Percentiles rank a stretch among this genome's conserved stretches.
Conservation (phyloP, 2,329 filamentous ascomycete species). For the Colletotrichum sp. region DNA sequence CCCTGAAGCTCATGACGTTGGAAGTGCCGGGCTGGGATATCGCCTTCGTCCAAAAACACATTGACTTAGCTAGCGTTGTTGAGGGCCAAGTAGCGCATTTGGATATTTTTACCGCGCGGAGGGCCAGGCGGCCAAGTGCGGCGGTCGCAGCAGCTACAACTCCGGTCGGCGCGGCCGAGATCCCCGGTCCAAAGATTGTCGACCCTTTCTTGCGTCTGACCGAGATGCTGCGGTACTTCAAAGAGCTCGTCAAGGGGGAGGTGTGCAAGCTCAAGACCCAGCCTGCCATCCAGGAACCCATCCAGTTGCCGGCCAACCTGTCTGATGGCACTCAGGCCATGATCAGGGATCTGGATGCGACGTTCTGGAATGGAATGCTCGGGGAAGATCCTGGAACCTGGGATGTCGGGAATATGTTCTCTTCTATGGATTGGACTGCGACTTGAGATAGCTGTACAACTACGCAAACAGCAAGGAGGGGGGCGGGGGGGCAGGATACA, state of each 20-base stretch:
- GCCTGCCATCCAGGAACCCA: not conserved
- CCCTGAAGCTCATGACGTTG: conserved; percentile 51
- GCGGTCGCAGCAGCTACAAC: not conserved
- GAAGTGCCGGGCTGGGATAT: conserved; percentile 52
- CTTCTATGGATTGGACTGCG: conserved; percentile 20
- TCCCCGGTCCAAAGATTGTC: not conserved
- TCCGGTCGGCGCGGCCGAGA: not conserved
- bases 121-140: conserved; percentile 17
- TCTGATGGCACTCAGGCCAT: conserved; percentile 24
- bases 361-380: conserved; percentile 20
- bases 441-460: not conserved
- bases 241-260: conserved; percentile 16
- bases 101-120: conserved; percentile 26
- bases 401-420: not conserved
- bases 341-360: conserved; percentile 29
- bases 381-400: conserved; percentile 10
- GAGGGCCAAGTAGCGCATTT: conserved; percentile 34
- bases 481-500: not conserved
- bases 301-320: conserved; percentile 18
- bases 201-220: conserved; percentile 25
- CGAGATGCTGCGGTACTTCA: conserved; percentile 21
- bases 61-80: conserved; percentile 36
- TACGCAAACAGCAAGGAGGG: not conserved
- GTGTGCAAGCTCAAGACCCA: not conserved
- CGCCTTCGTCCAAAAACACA: conserved; percentile 36